Conservation (phyloP, 345 rosid genomes). For the Odontarrhena argentea region DNA sequence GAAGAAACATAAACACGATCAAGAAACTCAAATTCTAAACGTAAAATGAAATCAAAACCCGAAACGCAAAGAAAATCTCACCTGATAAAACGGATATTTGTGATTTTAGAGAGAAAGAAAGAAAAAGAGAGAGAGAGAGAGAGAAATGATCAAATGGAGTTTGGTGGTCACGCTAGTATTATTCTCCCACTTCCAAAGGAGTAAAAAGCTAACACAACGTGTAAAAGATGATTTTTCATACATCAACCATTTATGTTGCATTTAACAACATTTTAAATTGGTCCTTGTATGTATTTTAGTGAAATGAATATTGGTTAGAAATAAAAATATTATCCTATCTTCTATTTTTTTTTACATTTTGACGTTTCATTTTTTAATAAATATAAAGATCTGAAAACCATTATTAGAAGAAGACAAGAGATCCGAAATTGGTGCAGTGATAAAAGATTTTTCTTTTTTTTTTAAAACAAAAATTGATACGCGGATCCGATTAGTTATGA, state of each 20-base stretch:
- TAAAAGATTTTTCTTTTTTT: slow-evolving; percentile 2
- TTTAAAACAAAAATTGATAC: neutral
- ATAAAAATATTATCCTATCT: neutral
- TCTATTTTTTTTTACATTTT: neutral
- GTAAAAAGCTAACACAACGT: slow-evolving; percentile 24
- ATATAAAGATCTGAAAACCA: neutral
- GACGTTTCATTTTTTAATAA: neutral
- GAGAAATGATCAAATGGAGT: slow-evolving; percentile 10
- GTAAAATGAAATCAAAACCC: slow-evolving; percentile 6
- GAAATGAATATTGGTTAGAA: neutral
- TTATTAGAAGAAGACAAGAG: slow-evolving; percentile 9
- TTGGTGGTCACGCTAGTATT: slow-evolving; percentile 40
- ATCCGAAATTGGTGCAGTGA: neutral
- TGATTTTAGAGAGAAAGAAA: slow-evolving; percentile 25
- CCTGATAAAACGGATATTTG: slow-evolving; percentile 36
- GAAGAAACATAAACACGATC: neutral
- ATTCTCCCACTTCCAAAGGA: slow-evolving; percentile 33
- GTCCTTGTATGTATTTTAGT: neutral
- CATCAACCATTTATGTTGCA: slow-evolving; percentile 2
- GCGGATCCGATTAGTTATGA: too few species aligned
- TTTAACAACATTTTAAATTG: neutral
- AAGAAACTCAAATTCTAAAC: neutral
- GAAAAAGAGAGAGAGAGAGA: slow-evolving; percentile 9
- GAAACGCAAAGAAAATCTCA: slow-evolving; percentile 32
- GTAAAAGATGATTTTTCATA: neutral